Conservation (phyloP, 148 eudicot species). For the Rhododendron kiyosumense region DNA sequence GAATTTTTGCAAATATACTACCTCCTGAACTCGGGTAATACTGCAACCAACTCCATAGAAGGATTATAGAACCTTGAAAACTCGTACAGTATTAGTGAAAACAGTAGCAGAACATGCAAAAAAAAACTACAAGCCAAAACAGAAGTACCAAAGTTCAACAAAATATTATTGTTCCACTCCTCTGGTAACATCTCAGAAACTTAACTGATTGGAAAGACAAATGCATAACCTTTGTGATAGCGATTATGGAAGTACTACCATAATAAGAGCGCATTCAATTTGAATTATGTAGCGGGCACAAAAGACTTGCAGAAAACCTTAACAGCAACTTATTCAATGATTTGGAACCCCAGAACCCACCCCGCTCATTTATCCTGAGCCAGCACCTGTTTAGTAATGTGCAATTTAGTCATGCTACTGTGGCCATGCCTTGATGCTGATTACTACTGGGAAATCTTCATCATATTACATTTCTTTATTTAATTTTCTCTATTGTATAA, state of each 20-base stretch:
- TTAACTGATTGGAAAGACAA: background rate
- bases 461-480: background rate
- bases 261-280: background rate
- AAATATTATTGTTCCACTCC: background rate
- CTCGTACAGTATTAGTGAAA: background rate
- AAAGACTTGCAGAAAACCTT: background rate
- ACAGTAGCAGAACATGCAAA: background rate
- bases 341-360: background rate
- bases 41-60: slow-evolving; percentile 37
- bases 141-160: background rate
- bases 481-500: background rate
- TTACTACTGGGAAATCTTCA: background rate
- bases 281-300: background rate
- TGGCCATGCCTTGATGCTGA: background rate
- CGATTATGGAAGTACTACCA: background rate
- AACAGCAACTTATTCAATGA: background rate
- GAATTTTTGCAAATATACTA: slow-evolving; percentile 50
- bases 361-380: background rate
- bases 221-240: background rate
- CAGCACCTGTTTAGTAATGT: background rate
- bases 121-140: background rate
- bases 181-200: background rate
- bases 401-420: background rate
- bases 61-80: background rate
- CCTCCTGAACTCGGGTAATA: slow-evolving; percentile 62